Evolutionary conservation across 768 basidiomycete genomes (phyloP), one percentile per base, ranked within the genome.

Genomic region (Termitomyces sp.): DNA sequence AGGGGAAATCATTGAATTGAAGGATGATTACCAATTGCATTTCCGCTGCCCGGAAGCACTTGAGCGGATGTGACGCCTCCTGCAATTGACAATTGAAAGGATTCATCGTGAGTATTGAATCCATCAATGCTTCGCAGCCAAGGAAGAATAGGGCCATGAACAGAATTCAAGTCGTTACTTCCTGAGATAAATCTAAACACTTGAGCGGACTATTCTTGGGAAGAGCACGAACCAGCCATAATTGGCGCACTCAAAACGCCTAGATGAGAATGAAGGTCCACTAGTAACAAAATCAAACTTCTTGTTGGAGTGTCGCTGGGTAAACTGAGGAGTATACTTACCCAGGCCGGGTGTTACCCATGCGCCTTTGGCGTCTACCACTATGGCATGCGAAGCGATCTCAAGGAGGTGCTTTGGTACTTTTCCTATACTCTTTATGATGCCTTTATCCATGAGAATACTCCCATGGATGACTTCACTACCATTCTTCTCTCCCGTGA

Each of bases 61-160:
- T 92, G 89, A 15, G 83, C 86, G 2, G 93, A 89, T 0, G 96
- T 96, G 38, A 96, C 88, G 14, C 96, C 96, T 11, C 94, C 94
- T 3, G 95, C 83, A 57, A 94, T 87, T 3, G 91, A 83, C 15
- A 92, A 79, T 59, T 78, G 78, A 70, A 87, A 88, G 1, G 87
- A 80, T 45, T 87, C 85, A 68, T 96, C 94, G 62, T 94, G 91
- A 0, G 91, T 94, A 70, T 96, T 89, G 67, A 97, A 81, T 0
- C 83, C 92, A 70, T 98, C 95, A 43, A 94, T 79, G 60, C 84
- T 88, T 51, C 93, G 81, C 32, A 98, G 77, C 86, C 88, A 92
- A 2, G 93, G 92, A 38, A 86, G 67, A 60, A 90, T 79, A 4
- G 91, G 83, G 0, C 88, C 89, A 55, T 90, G 82, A 10, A 62